Evolutionary conservation across 2,329 filamentous ascomycete species (phyloP).

Genomic region (Pseudogymnoascus sp.): DNA sequence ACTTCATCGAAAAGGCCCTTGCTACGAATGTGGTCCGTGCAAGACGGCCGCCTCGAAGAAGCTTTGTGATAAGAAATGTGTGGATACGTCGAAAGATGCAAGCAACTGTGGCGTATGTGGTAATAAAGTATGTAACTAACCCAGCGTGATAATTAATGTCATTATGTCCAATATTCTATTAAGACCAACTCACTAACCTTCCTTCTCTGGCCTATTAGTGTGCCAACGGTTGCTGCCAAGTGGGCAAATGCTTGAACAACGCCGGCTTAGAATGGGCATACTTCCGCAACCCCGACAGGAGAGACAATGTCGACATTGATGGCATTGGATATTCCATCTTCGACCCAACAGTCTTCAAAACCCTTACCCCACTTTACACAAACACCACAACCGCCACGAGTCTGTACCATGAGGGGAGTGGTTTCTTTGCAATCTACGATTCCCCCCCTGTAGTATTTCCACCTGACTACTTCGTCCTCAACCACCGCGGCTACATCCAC

Average conservation of each 20-base stretch:
- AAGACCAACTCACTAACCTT: neutral
- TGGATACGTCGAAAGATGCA: neutral
- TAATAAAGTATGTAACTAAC: neutral
- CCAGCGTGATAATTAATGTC: neutral
- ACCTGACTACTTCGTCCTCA: conserved; percentile 13
- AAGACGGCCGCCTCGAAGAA: neutral
- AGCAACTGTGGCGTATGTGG: neutral
- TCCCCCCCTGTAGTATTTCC: neutral
- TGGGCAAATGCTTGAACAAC: neutral
- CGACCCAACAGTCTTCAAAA: conserved; percentile 5
- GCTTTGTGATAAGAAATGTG: neutral
- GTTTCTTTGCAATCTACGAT: neutral
- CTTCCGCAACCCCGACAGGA: neutral
- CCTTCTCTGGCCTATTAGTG: neutral
- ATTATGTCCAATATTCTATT: neutral
- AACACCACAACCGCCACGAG: neutral
- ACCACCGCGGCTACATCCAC: conserved; percentile 20
- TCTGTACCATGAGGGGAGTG: neutral
- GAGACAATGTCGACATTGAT: neutral
- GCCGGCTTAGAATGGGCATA: conserved; percentile 9
- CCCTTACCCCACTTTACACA: neutral
- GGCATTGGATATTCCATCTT: neutral
- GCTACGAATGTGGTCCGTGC: neutral
- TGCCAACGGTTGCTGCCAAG: neutral
- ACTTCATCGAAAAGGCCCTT: neutral